Percentiles rank a stretch among this genome's conserved stretches.
These are phyloP conservation scores for Wickerhamomyces rabaulensis DNA, from an alignment of 805 yeast genomes.

Conservation along the genomic window DNA sequence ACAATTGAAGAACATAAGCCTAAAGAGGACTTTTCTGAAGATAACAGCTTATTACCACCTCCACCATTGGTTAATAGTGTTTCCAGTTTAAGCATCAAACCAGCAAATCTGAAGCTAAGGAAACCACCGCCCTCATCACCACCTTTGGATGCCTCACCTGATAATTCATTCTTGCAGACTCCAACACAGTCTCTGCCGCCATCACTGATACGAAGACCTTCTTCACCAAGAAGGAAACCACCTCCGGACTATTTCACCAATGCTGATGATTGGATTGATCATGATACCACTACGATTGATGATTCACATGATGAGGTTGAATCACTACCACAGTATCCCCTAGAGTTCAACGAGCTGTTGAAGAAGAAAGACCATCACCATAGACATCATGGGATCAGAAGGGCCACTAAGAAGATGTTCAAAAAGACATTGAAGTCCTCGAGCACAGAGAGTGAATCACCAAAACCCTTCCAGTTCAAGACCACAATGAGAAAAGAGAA, in stretches of 20 bases:
- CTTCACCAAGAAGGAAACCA: constrained; percentile 23
- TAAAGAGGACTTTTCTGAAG: constrained; percentile 1
- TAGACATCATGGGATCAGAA: constrained; percentile 14
- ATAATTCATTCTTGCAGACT: background rate
- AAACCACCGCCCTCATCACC: constrained; percentile 15
- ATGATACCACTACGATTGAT: constrained; percentile 1
- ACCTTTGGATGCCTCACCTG: background rate
- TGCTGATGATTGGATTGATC: background rate
- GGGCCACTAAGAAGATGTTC: constrained; percentile 20
- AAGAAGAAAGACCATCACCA: constrained; percentile 3
- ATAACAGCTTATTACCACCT: background rate
- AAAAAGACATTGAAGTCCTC: constrained; percentile 18
- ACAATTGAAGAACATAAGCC: background rate
- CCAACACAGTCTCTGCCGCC: background rate
- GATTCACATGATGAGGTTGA: constrained; percentile 11
- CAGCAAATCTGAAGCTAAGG: background rate
- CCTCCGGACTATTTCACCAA: constrained; percentile 13
- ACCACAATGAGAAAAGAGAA: constrained; percentile 24
- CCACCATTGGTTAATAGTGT: background rate
- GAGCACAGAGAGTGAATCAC: background rate
- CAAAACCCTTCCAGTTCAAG: constrained; percentile 19
- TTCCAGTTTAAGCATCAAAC: background rate
- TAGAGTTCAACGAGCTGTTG: constrained; percentile 4
- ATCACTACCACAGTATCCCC: constrained; percentile 19
- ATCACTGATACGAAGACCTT: constrained; percentile 5